Evolutionary conservation across 2,329 filamentous ascomycete species (phyloP), one percentile per base, ranked within the genome.

Genomic region (Alternaria metachromatica): DNA sequence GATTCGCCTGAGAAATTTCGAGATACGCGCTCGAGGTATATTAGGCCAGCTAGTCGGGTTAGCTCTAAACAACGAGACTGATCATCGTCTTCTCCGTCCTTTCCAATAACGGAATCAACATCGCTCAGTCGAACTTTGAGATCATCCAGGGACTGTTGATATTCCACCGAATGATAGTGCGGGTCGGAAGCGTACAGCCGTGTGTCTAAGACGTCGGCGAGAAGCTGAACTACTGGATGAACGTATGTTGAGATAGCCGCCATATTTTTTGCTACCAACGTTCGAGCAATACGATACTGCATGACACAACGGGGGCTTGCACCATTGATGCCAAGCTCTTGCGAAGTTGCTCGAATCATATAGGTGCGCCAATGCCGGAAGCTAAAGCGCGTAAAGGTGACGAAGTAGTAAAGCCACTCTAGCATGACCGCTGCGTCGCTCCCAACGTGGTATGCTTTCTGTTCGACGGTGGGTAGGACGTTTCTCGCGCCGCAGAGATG

Each of bases 291-390:
- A 6, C 48, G 48, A 15, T 33, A 33, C 1, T 51, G 48, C 18
- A 33, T 33, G 12, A 33, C 2, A 21, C 48, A 51, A 2, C 5
- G 12, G 2, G 28, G 11, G 5, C 33, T 25, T 4, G 50, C 30
- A 0, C 28, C 30, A 9, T 45, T 30, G 41, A 64, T 64, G 4
- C 62, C 50, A 5, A 66, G 55, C n/a, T 53, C 58, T 23, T 26
- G 13, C 2, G 55, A 58, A 28, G 55, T 37, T 18, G 54, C 18
- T 53, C 46, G 43, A 18, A 66, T 57, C 10, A 49, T 44, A 15
- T 66, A 62, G 10, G 64, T 66, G 15, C 64, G 64, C 64, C 64
- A 64, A 37, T 66, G 64, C 7, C 64, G 61, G 15, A 64, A 33
- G 45, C 48, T 59, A 20, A 66, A 64, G 37, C 64, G 64, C 1